Evolutionary conservation across 2,329 filamentous ascomycete species (phyloP).

Genomic region (Rutstroemia sp.): DNA sequence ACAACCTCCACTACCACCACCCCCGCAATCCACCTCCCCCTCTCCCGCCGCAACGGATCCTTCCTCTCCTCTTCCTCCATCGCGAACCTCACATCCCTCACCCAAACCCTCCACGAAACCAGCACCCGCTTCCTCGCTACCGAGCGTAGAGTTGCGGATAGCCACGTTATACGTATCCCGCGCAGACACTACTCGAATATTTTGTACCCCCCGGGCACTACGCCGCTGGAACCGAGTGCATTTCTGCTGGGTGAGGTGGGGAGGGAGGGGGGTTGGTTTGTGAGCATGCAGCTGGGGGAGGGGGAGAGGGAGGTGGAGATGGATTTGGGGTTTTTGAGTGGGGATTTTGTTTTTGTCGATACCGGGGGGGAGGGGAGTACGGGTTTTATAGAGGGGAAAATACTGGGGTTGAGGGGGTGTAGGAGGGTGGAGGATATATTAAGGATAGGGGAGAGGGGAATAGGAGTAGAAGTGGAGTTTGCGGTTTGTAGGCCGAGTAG

Average conservation of each 20-base stretch:
- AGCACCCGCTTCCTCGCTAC: not conserved
- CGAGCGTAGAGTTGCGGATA: not conserved
- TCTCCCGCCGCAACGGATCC: not conserved
- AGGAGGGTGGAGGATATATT: not conserved
- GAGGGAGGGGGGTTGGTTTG: slow-evolving; percentile 16
- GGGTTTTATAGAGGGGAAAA: not conserved
- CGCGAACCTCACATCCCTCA: not conserved
- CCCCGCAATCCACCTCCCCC: slow-evolving; percentile 2
- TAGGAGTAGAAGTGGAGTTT: slow-evolving; percentile 13
- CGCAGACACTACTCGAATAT: too few species aligned
- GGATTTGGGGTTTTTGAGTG: slow-evolving; percentile 20
- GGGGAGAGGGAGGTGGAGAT: slow-evolving; percentile 19
- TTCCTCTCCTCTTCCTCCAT: slow-evolving; percentile 2
- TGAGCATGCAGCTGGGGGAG: slow-evolving; percentile 8
- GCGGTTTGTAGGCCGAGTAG: slow-evolving; percentile 20
- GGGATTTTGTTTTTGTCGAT: slow-evolving; percentile 16
- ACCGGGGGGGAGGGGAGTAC: slow-evolving; percentile 11
- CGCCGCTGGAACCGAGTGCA: not conserved
- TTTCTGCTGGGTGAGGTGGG: slow-evolving; percentile 17
- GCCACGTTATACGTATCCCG: not conserved
- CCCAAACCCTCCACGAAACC: not conserved
- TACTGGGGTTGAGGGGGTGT: not conserved
- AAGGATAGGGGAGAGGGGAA: not conserved
- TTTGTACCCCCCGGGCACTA: not conserved
- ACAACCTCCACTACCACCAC: not conserved